These are phyloP conservation scores for Talaromyces sp. DNA, from an alignment of 2,329 filamentous ascomycete species.

Conservation along the genomic window DNA sequence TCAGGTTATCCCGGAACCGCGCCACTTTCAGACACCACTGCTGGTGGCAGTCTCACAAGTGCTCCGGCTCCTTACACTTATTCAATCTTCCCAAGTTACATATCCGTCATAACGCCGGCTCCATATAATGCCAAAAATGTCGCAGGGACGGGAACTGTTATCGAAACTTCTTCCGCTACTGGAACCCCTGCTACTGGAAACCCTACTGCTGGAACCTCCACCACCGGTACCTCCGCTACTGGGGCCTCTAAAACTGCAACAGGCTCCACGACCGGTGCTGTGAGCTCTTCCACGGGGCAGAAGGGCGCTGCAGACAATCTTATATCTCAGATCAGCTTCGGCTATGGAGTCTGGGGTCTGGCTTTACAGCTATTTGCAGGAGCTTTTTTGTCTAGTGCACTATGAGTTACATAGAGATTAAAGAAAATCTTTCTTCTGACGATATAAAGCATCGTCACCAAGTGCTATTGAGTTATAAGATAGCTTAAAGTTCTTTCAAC, in stretches of 20 bases:
- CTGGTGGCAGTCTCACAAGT: neutral
- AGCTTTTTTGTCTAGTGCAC: neutral
- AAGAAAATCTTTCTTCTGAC: neutral
- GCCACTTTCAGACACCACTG: neutral
- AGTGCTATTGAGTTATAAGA: neutral
- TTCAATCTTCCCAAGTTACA: neutral
- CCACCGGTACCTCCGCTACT: neutral
- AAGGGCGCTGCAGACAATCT: neutral
- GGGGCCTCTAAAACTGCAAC: neutral
- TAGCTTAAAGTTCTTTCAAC: neutral
- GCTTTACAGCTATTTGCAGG: neutral
- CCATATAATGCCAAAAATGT: neutral
- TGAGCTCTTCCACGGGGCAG: neutral
- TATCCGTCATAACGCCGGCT: neutral
- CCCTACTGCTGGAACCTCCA: neutral
- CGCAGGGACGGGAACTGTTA: neutral
- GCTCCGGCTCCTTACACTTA: neutral
- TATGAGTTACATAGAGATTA: neutral
- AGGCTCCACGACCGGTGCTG: neutral
- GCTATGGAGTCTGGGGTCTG: neutral
- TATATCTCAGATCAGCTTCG: neutral
- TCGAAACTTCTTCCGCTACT: neutral
- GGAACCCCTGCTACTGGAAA: neutral
- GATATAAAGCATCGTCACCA: neutral
- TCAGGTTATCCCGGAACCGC: neutral